phyloP scores from a whole-genome alignment of 2,329 filamentous ascomycete species.

The Eutypa lata region DNA sequence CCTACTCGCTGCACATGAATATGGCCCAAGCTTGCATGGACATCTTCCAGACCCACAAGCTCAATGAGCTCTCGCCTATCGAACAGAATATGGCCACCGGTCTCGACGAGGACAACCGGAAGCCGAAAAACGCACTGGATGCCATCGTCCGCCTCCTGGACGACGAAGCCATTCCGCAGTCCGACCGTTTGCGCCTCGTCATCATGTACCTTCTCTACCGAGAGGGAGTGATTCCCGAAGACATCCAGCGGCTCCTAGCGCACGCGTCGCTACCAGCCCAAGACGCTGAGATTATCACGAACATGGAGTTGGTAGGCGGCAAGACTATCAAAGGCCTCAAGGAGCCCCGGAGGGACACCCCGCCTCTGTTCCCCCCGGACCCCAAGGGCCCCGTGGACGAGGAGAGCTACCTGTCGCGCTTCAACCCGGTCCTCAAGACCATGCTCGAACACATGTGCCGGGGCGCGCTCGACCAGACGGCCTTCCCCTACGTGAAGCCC shows the following conservation, averaged over 20 bases:
- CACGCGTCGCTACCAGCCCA: constrained; percentile 76
- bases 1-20: constrained; percentile 88
- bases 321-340: constrained; percentile 68
- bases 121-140: constrained; percentile 84
- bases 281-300: constrained; percentile 70
- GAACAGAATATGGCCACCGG: constrained; percentile 93
- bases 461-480: constrained; percentile 62
- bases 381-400: constrained; percentile 56
- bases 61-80: constrained; percentile 80
- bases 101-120: constrained; percentile 86
- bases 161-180: constrained; percentile 67
- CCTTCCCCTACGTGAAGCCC: constrained; percentile 72
- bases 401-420: constrained; percentile 83
- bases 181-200: constrained; percentile 81
- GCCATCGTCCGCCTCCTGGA: constrained; percentile 85
- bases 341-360: constrained; percentile 64
- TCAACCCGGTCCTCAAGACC: constrained; percentile 76
- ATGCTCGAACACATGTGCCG: constrained; percentile 73
- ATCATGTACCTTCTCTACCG: constrained; percentile 83
- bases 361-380: constrained; percentile 71
- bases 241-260: constrained; percentile 78
- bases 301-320: constrained; percentile 79
- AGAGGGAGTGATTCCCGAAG: constrained; percentile 78
- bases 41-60: constrained; percentile 78
- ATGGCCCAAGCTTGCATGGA: constrained; percentile 99